Evolutionary conservation across 2,329 filamentous ascomycete species (phyloP).

Genomic region (Didymella segeticola): DNA sequence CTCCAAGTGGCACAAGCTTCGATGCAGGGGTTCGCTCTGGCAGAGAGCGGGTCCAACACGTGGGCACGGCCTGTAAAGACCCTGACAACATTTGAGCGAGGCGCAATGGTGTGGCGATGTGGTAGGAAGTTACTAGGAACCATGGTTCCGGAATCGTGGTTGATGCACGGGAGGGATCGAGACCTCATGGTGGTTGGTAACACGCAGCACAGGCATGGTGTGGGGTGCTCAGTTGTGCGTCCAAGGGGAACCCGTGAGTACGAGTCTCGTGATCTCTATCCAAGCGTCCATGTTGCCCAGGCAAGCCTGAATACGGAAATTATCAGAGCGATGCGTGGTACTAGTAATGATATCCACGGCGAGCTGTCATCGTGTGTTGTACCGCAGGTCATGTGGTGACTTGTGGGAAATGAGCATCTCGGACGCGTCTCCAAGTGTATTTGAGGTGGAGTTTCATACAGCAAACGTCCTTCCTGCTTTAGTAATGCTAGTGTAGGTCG

Average conservation of each 20-base stretch:
- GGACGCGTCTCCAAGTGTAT: conserved; percentile 7
- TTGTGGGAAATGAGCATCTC: conserved; percentile 8
- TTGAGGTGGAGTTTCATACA: conserved; percentile 1
- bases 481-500: conserved; percentile 14
- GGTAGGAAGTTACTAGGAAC: too few relatives aligned
- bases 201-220: conserved; percentile 1
- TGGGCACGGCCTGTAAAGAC: conserved; percentile 12
- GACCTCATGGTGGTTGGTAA: conserved; percentile 6
- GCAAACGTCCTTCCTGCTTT: conserved; percentile 12
- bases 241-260: background rate
- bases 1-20: conserved; percentile 11
- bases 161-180: conserved; percentile 16
- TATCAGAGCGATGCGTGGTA: background rate
- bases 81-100: conserved; percentile 9
- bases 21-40: conserved; percentile 5
- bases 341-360: background rate
- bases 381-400: conserved; percentile 1
- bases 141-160: conserved; percentile 16
- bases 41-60: conserved; percentile 14
- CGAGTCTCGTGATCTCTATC: background rate
- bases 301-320: background rate
- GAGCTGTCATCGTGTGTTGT: background rate
- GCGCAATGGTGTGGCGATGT: conserved; percentile 11
- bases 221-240: conserved; percentile 4
- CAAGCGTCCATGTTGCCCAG: background rate